Evolutionary conservation across 1,284 basidiomycete genomes (phyloP).

Genomic region (Paramarasmius palmivorus): DNA sequence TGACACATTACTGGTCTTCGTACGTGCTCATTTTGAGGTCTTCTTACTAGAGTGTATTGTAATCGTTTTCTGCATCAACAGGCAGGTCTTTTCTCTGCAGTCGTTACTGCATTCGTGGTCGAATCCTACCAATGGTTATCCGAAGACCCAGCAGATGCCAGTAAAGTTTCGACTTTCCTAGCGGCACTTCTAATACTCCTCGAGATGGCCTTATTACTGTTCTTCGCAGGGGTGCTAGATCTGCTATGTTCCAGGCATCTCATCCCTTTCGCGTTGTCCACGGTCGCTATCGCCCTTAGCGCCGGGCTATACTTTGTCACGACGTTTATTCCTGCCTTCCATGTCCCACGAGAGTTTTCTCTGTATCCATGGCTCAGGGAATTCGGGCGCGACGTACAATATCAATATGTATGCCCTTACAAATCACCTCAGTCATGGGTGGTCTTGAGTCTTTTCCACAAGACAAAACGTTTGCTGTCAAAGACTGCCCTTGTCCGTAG

Average conservation of each 20-base stretch:
- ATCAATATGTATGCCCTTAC: constrained; percentile 1
- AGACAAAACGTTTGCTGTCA: neutral
- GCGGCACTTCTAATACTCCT: constrained; percentile 7
- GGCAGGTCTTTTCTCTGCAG: constrained; percentile 22
- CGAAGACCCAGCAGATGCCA: constrained; percentile 9
- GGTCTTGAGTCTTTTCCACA: neutral
- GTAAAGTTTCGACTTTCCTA: neutral
- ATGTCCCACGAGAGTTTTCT: neutral
- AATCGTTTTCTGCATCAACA: too few relatives aligned
- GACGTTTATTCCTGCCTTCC: neutral
- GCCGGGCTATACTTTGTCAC: constrained; percentile 1
- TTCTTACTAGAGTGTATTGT: too few relatives aligned
- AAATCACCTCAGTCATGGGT: constrained; percentile 1
- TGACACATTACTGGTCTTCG: constrained; percentile 9
- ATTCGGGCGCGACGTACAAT: neutral
- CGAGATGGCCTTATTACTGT: constrained; percentile 6
- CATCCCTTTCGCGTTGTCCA: neutral
- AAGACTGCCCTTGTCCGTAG: neutral
- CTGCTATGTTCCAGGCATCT: neutral
- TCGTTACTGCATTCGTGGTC: constrained; percentile 20
- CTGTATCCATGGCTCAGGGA: neutral
- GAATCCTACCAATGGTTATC: constrained; percentile 18
- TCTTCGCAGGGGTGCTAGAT: constrained; percentile 6
- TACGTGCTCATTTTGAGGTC: too few relatives aligned
- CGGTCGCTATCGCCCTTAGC: neutral